Base-by-base conservation (phyloP, 2,329 filamentous ascomycete species). In the Neofusicoccum cordaticola region DNA sequence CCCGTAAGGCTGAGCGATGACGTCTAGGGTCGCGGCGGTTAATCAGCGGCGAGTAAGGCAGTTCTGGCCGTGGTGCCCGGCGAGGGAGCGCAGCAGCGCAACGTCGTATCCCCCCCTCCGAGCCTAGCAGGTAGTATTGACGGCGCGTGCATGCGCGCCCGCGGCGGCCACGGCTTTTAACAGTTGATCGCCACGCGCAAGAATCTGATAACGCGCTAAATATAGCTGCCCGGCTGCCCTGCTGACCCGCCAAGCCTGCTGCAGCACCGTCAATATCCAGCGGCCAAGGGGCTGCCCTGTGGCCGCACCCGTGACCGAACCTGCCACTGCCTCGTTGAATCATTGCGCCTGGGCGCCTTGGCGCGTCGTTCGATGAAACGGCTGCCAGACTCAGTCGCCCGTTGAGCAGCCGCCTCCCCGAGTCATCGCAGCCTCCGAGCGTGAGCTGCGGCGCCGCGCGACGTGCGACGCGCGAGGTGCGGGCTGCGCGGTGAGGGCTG, bases 111-210 rank as follows among this genome's bases (percentile, higher is more conserved):
- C 53, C 39, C 51, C 44, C 19, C 44, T 58, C 53, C 39, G 53
- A 58, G 53, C 53, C 53, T 42, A 58, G 53, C 53, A 58, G 53
- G 53, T 58, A 58, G 53, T 58, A 58, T 58, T 58, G 53, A 58
- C 53, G 53, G 53, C 53, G 53, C 53, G 53, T 58, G 53, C 53
- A 58, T 58, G 53, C 53, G 53, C 53, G 53, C 53, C 53, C 53
- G 39, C 53, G 53, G 53, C 53, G 39, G 53, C 39, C 39, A 58
- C 53, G 53, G 53, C 53, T 45, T 45, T 58, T 58, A 58, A 58
- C 53, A 58, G 37, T 56, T n/a, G 53, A 58, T 58, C 53, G 53
- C 53, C 53, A 58, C 53, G 53, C 53, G 53, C 53, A 58, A 58
- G 53, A 58, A 58, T 58, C 53, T 58, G 53, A 58, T 58, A 58